A percentile compares a stretch with the other conserved stretches of the same genome.
These are phyloP conservation scores for Marchantia paleacea DNA, from an alignment of 225 moss, liverwort and hornwort species.

Conservation along the genomic window DNA sequence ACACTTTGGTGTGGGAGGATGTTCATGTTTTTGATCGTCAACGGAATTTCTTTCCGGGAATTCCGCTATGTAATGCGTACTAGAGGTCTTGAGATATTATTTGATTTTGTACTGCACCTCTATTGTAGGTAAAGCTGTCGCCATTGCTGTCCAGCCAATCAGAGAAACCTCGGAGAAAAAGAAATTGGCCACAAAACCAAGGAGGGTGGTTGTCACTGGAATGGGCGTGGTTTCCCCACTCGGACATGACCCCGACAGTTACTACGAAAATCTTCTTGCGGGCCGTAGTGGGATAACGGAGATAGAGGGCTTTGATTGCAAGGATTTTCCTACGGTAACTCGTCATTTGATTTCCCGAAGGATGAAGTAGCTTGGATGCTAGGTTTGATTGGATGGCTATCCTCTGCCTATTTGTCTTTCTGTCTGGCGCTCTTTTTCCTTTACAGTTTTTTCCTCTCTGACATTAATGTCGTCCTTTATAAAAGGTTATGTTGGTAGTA, in stretches of 20 bases:
- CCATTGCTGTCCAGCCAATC: constrained; percentile 80
- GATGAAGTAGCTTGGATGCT: neutral
- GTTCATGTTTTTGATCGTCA: neutral
- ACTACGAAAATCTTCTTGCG: constrained; percentile 76
- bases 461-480: no score
- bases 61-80: no score
- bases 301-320: constrained; percentile 88
- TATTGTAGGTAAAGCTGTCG: constrained; percentile 61
- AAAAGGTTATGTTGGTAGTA: no score
- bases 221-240: constrained; percentile 92
- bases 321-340: constrained; percentile 77
- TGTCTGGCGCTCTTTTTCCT: neutral
- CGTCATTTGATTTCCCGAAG: neutral
- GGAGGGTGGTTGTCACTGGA: constrained; percentile 89
- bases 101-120: neutral
- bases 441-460: neutral
- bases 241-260: constrained; percentile 72
- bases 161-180: constrained; percentile 57
- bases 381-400: neutral
- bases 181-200: constrained; percentile 62
- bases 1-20: neutral
- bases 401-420: neutral
- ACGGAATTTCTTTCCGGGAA: no score
- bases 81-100: neutral
- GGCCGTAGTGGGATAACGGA: constrained; percentile 78